Conservation (phyloP, 2,329 filamentous ascomycete species). For the Cladobotryum mycophilum region DNA sequence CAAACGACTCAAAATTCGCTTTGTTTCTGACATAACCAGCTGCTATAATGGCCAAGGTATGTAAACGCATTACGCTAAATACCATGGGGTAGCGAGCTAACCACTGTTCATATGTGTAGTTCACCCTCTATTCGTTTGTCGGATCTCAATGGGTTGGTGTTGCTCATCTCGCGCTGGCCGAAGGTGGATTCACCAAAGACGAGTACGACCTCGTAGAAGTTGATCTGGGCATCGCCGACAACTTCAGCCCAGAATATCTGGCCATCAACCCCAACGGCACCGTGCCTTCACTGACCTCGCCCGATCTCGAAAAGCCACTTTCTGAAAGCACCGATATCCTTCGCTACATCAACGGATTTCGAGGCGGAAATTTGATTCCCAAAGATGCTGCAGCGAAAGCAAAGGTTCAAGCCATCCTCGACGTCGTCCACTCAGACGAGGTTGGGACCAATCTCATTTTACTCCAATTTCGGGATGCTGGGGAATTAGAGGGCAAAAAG, state of each 20-base stretch:
- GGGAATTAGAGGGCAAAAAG: no score
- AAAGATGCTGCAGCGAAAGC: conserved; percentile 2
- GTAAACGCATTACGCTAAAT: no score
- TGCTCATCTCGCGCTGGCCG: conserved; percentile 14
- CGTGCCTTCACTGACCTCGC: conserved; percentile 13
- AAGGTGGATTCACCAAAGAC: conserved; percentile 14
- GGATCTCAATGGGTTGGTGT: conserved; percentile 17
- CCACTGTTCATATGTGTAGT: not conserved
- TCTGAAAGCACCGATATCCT: conserved; percentile 13
- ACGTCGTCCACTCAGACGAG: conserved; percentile 13
- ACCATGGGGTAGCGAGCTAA: not conserved
- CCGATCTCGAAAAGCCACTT: conserved; percentile 11
- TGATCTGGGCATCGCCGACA: conserved; percentile 11
- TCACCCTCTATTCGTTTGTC: conserved; percentile 14
- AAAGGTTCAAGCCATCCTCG: conserved; percentile 10
- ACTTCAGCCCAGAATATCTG: conserved; percentile 15
- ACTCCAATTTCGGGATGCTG: conserved; percentile 9
- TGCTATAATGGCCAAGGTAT: no score
- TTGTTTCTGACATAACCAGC: no score
- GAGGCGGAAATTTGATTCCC: conserved; percentile 4
- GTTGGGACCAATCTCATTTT: conserved; percentile 15
- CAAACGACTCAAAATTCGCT: no score
- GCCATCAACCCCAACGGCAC: conserved; percentile 16
- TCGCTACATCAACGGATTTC: conserved; percentile 12
- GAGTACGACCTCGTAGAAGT: conserved; percentile 14